Percentiles rank a stretch among this genome's conserved stretches.
Conservation (phyloP, 202 grass and related monocot species). For the Alloteropsis angusta region DNA sequence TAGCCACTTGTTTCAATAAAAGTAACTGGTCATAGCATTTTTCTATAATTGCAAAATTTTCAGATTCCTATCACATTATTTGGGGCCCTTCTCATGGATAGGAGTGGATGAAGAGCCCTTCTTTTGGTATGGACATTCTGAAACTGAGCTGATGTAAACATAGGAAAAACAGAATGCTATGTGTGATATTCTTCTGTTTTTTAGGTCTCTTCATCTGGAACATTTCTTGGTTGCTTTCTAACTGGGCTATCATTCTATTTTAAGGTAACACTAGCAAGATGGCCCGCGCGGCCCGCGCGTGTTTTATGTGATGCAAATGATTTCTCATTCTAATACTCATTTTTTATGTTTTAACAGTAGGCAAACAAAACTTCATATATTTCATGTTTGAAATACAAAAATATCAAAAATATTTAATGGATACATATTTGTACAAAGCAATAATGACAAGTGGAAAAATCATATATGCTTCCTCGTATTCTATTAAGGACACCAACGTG, state of each 20-base stretch:
- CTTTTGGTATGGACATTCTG: slow-evolving; percentile 45
- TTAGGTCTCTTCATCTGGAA: slow-evolving; percentile 54
- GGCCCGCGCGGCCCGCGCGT: too few relatives aligned
- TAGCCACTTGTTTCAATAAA: not conserved
- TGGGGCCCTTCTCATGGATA: slow-evolving; percentile 71
- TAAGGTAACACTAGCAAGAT: slow-evolving; percentile 60
- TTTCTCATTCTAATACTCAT: too few relatives aligned
- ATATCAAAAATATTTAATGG: too few relatives aligned
- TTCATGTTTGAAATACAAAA: too few relatives aligned
- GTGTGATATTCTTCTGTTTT: slow-evolving; percentile 9
- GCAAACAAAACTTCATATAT: too few relatives aligned
- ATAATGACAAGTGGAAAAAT: too few relatives aligned
- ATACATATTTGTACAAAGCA: too few relatives aligned
- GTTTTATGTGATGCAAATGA: too few relatives aligned
- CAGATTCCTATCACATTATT: slow-evolving; percentile 60
- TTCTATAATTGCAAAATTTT: not conserved
- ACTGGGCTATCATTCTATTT: slow-evolving; percentile 57
- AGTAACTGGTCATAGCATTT: not conserved
- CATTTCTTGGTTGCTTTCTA: slow-evolving; percentile 47
- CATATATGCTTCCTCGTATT: too few relatives aligned
- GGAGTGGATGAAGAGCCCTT: slow-evolving; percentile 61
- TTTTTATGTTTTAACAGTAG: too few relatives aligned
- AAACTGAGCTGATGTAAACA: not conserved
- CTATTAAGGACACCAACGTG: too few relatives aligned
- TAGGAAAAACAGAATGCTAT: not conserved